phyloP scores from a whole-genome alignment of 305 asterid species.

The Fraxinus paxiana region DNA sequence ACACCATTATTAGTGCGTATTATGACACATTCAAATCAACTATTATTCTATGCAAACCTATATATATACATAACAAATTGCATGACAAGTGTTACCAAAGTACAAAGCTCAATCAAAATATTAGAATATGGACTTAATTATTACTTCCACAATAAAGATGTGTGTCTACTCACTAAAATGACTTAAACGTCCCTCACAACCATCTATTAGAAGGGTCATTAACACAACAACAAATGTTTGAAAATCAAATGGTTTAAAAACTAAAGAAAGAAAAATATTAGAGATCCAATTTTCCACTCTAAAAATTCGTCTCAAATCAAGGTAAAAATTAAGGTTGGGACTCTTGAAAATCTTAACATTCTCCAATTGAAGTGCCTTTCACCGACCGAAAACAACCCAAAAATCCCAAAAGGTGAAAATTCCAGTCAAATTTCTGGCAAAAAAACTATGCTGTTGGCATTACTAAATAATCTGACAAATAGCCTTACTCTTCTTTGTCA shows the following conservation, averaged over 20 bases:
- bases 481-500: not conserved
- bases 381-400: not conserved
- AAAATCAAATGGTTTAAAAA: not conserved
- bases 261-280: not conserved
- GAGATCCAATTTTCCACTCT: not conserved
- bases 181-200: too few relatives aligned
- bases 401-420: not conserved
- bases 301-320: not conserved
- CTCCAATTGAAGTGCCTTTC: not conserved
- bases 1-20: too few relatives aligned
- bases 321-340: not conserved
- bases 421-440: not conserved
- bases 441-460: not conserved
- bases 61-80: too few relatives aligned
- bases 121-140: not conserved
- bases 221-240: not conserved
- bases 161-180: too few relatives aligned
- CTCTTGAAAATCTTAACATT: not conserved
- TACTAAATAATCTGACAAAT: too few relatives aligned
- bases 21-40: too few relatives aligned
- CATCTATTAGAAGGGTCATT: not conserved
- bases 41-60: too few relatives aligned
- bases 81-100: not conserved
- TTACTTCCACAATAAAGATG: not conserved
- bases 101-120: not conserved